These are phyloP conservation scores for Tylopilus felleus DNA, from an alignment of 768 basidiomycete species.

Conservation along the genomic window DNA sequence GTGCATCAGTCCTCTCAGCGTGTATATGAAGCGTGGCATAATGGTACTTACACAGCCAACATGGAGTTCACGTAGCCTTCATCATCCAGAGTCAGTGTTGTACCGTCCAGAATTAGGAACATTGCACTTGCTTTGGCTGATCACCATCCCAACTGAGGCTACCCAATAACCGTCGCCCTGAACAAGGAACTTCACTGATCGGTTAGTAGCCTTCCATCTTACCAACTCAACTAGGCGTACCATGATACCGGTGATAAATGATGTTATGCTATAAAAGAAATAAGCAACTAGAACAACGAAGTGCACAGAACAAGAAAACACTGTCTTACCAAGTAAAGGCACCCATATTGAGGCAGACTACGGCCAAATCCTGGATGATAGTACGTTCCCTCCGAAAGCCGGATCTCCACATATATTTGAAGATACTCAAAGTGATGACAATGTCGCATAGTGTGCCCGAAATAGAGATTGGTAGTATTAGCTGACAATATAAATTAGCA, in stretches of 20 bases:
- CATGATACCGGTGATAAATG: neutral
- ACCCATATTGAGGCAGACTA: constrained; percentile 12
- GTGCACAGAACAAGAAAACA: neutral
- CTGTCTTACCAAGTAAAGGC: constrained; percentile 8
- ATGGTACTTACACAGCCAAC: constrained; percentile 10
- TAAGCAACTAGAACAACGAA: neutral
- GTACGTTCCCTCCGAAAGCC: constrained; percentile 4
- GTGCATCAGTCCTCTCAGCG: neutral
- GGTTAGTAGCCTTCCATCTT: neutral
- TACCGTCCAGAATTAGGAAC: neutral
- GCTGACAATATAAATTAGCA: neutral
- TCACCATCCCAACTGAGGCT: neutral
- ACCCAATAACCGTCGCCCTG: constrained; percentile 7
- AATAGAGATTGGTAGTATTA: constrained; percentile 2
- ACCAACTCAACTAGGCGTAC: neutral
- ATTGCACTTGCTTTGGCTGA: constrained; percentile 4
- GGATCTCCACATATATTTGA: constrained; percentile 18
- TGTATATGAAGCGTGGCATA: neutral
- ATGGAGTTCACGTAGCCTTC: constrained; percentile 14
- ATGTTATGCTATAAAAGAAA: neutral
- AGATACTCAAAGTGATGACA: constrained; percentile 3
- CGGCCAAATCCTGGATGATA: constrained; percentile 11
- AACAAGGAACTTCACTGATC: neutral
- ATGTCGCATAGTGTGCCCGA: constrained; percentile 5
- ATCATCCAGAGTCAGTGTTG: neutral